Conservation (phyloP, 768 basidiomycete species). For the Calvatia gigantea region DNA sequence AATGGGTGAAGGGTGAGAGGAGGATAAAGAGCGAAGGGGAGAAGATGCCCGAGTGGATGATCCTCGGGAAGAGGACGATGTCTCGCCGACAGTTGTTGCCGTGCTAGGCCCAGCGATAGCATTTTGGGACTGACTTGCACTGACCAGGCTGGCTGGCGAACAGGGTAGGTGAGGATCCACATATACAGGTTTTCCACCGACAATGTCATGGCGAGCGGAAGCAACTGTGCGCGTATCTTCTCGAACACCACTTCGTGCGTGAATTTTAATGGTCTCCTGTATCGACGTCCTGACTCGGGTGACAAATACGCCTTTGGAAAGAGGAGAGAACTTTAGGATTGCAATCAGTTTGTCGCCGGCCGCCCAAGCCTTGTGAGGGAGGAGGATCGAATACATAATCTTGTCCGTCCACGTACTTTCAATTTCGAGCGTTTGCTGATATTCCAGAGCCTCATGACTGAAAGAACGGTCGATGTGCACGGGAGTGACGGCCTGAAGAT, state of each 20-base stretch:
- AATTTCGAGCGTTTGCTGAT: constrained; percentile 92
- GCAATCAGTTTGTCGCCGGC: constrained; percentile 84
- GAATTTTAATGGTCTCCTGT: constrained; percentile 70
- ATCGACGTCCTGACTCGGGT: constrained; percentile 63
- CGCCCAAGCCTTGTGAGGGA: constrained; percentile 96
- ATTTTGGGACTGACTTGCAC: not conserved
- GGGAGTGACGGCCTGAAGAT: constrained; percentile 56
- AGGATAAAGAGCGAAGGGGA: not conserved
- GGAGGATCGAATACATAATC: constrained; percentile 90
- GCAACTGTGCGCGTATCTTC: constrained; percentile 61
- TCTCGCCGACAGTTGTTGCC: not conserved
- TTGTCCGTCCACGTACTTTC: constrained; percentile 98
- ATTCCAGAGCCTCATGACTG: constrained; percentile 82
- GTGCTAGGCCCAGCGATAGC: not conserved
- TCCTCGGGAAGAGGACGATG: not conserved
- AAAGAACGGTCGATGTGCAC: constrained; percentile 74
- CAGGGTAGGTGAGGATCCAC: constrained; percentile 23
- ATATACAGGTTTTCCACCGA: constrained; percentile 51
- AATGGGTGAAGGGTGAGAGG: not conserved
- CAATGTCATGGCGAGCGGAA: constrained; percentile 65
- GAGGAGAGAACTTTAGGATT: constrained; percentile 81
- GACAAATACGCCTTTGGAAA: constrained; percentile 81
- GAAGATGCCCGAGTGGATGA: not conserved
- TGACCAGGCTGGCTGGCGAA: not conserved
- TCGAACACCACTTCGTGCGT: constrained; percentile 49